phyloP scores from a whole-genome alignment of 208 protist genomes.

The Perkinsela sp. region DNA sequence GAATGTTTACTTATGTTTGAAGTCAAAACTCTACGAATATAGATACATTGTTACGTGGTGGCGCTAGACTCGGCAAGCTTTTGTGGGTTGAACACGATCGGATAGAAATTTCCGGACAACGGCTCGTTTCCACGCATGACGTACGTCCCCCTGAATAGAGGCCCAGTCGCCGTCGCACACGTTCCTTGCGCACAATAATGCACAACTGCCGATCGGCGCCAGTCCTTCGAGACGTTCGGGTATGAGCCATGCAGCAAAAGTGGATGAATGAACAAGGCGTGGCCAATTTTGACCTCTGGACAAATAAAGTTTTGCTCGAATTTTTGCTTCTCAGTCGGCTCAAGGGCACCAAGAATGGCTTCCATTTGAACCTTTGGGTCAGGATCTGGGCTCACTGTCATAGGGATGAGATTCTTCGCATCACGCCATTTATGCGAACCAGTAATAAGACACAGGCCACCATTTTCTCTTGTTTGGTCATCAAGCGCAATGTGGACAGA shows the following conservation, averaged over 20 bases:
- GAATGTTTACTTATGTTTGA: no score
- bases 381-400: conserved; percentile 24
- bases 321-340: conserved; percentile 33
- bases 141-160: conserved; percentile 33
- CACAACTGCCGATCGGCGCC: conserved; percentile 20
- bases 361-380: conserved; percentile 37
- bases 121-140: conserved; percentile 20
- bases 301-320: conserved; percentile 42
- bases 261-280: conserved; percentile 42
- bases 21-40: no score
- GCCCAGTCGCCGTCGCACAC: conserved; percentile 16
- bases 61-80: background rate
- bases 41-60: background rate
- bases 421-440: conserved; percentile 48
- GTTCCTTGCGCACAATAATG: conserved; percentile 36
- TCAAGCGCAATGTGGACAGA: conserved; percentile 40
- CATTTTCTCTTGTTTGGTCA: conserved; percentile 37
- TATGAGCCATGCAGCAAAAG: conserved; percentile 37
- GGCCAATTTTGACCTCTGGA: conserved; percentile 27
- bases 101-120: conserved; percentile 30
- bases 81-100: conserved; percentile 34
- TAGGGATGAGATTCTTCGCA: conserved; percentile 20
- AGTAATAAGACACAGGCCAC: conserved; percentile 35
- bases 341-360: conserved; percentile 42
- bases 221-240: conserved; percentile 27